Percentiles rank a stretch among this genome's conserved stretches.
Conservation (phyloP, 345 rosid genomes). For the Microcos paniculata region DNA sequence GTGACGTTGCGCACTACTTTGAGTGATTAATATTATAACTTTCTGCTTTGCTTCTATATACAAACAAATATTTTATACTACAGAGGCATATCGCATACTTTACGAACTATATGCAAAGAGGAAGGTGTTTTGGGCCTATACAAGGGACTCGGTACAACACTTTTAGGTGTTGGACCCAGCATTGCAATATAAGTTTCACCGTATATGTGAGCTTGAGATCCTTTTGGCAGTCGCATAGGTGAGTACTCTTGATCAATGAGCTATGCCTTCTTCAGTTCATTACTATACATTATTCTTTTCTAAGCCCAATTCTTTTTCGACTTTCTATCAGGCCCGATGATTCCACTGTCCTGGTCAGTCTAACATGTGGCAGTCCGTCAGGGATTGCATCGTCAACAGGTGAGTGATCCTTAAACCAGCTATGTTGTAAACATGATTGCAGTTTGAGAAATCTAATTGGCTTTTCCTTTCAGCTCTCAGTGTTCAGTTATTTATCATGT, state of each 20-base stretch:
- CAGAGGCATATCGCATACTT: slow-evolving; percentile 77
- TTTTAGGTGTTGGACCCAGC: slow-evolving; percentile 92
- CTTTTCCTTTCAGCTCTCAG: not conserved
- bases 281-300: not conserved
- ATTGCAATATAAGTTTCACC: slow-evolving; percentile 89
- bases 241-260: slow-evolving; percentile 8
- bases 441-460: not conserved
- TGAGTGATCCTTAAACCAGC: slow-evolving; percentile 32
- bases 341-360: slow-evolving; percentile 63
- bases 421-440: not conserved
- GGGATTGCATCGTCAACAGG: slow-evolving; percentile 98
- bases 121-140: slow-evolving; percentile 86
- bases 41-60: slow-evolving; percentile 13
- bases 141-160: slow-evolving; percentile 93
- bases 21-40: too few species aligned
- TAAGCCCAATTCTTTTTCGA: not conserved
- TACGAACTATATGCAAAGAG: slow-evolving; percentile 64
- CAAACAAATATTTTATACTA: slow-evolving; percentile 83
- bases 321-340: slow-evolving; percentile 65
- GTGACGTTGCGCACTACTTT: too few species aligned
- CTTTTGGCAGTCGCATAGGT: slow-evolving; percentile 79
- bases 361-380: slow-evolving; percentile 95
- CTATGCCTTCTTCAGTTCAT: not conserved
- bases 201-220: slow-evolving; percentile 84
- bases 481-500: not conserved